Base-by-base conservation (phyloP, 1,284 basidiomycete species). In the Singerocomus inundabilis region DNA sequence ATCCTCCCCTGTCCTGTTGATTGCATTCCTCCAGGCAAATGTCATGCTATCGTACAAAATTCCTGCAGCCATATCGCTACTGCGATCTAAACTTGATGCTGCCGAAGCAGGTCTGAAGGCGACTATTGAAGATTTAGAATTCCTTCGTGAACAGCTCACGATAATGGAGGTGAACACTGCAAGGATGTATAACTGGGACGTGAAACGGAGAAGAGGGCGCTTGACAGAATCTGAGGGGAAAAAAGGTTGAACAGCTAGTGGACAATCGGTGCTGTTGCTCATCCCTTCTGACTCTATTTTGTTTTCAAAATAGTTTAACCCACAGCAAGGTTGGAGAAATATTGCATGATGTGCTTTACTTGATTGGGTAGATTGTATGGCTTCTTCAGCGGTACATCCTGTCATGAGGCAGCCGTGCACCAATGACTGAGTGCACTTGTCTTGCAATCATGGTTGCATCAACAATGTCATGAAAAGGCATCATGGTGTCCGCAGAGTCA, bases 141-240 rank as follows among this genome's bases (percentile, higher is more conserved):
- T 93, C 68, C 72, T 99, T 53, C 78, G 94, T 48, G 96, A 99
- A 66, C 96, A 99, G 70, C 81, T 96, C 46, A 99, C 96, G 5
- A 84, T 97, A 13, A 98, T 98, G 90, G 95, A 99, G 68, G 96
- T 99, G 53, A 98, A 98, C 68, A 96, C 92, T 25, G 96, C 96
- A 8, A 78, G 96, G 32, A 88, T 98, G 47, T 98, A 97, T 70
- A 99, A 99, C 65, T 95, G 90, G 88, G 93, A 96, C 66, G 93
- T 96, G 38, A 92, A 91, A 66, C 74, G 88, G 55, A 75, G 93
- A 62, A 74, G 91, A 64, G 84, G 88, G 55, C 72, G 82, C 54
- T 72, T 66, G 55, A 79, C 79, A 48, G 72, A 67, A 32, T 13
- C 48, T 29, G 21, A 39, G 5, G 39, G 28, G 26, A 44, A 49